These are phyloP conservation scores for Soucietia sequanensis DNA, from an alignment of 805 yeast genomes.

Conservation along the genomic window DNA sequence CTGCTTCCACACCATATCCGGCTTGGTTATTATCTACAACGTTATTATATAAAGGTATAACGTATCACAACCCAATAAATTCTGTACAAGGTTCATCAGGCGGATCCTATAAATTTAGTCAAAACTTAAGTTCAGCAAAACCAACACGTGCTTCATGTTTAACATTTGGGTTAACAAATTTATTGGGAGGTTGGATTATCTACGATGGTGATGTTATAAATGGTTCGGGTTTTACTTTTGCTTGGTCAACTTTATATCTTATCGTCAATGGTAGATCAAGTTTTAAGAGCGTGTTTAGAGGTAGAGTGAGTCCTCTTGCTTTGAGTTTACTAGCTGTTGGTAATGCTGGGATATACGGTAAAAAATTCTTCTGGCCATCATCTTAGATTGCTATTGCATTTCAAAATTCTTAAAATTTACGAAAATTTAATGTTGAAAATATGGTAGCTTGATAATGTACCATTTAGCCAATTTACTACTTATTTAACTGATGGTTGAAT, in stretches of 20 bases:
- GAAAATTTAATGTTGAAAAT: too few relatives aligned
- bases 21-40: constrained; percentile 16
- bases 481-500: too few relatives aligned
- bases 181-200: constrained; percentile 71
- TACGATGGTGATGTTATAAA: constrained; percentile 72
- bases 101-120: constrained; percentile 15
- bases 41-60: constrained; percentile 14
- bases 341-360: constrained; percentile 68
- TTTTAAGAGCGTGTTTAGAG: constrained; percentile 49
- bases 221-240: constrained; percentile 78
- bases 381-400: too few relatives aligned
- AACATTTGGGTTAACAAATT: constrained; percentile 60
- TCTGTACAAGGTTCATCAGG: constrained; percentile 16
- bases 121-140: constrained; percentile 15
- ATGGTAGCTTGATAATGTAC: too few relatives aligned
- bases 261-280: constrained; percentile 68
- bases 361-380: constrained; percentile 55
- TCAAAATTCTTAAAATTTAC: too few relatives aligned
- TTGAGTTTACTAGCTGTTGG: constrained; percentile 57
- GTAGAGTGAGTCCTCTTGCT: constrained; percentile 61
- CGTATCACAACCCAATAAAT: constrained; percentile 12
- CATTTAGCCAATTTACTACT: too few relatives aligned
- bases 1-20: constrained; percentile 18
- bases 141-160: constrained; percentile 46
- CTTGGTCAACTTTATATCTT: constrained; percentile 77